Percentiles rank a stretch among this genome's conserved stretches.
These are phyloP conservation scores for Pichia inconspicua DNA, from an alignment of 1,139 yeast species.

Conservation along the genomic window DNA sequence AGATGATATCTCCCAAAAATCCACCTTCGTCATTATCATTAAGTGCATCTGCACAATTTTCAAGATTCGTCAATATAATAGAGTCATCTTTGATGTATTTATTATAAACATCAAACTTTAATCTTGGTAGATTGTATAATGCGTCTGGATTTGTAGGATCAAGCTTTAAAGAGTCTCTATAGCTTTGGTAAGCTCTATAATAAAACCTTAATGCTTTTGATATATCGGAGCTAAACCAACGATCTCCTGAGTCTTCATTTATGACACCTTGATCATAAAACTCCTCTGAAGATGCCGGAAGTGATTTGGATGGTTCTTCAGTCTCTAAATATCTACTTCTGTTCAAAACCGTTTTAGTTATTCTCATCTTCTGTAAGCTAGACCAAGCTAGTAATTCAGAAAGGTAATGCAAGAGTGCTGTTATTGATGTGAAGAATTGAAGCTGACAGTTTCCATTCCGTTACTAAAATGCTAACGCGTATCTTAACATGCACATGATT, in stretches of 20 bases:
- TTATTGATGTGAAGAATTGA: too few relatives aligned
- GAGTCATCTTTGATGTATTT: slow-evolving; percentile 40
- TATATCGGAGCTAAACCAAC: slow-evolving; percentile 51
- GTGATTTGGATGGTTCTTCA: not conserved
- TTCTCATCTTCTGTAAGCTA: slow-evolving; percentile 5
- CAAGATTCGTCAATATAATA: slow-evolving; percentile 32
- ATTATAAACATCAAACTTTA: slow-evolving; percentile 42
- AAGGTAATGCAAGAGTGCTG: too few relatives aligned
- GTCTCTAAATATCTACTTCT: slow-evolving; percentile 7
- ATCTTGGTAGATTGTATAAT: slow-evolving; percentile 41
- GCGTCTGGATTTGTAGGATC: slow-evolving; percentile 31
- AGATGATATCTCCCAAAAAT: slow-evolving; percentile 34
- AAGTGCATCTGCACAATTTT: slow-evolving; percentile 37
- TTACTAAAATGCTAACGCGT: too few relatives aligned
- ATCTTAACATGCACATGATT: too few relatives aligned
- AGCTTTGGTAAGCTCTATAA: slow-evolving; percentile 39
- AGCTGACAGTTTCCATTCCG: too few relatives aligned
- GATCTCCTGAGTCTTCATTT: slow-evolving; percentile 51
- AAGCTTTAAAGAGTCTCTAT: slow-evolving; percentile 29
- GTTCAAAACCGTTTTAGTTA: slow-evolving; percentile 18
- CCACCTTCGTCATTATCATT: slow-evolving; percentile 22
- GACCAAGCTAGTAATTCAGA: too few relatives aligned
- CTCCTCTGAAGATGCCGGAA: slow-evolving; percentile 38
- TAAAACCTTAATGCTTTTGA: slow-evolving; percentile 47
- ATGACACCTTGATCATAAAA: slow-evolving; percentile 39